These are phyloP conservation scores for Martensiomyces pterosporus DNA, from an alignment of 192 early-diverging fungal species.

Conservation along the genomic window DNA sequence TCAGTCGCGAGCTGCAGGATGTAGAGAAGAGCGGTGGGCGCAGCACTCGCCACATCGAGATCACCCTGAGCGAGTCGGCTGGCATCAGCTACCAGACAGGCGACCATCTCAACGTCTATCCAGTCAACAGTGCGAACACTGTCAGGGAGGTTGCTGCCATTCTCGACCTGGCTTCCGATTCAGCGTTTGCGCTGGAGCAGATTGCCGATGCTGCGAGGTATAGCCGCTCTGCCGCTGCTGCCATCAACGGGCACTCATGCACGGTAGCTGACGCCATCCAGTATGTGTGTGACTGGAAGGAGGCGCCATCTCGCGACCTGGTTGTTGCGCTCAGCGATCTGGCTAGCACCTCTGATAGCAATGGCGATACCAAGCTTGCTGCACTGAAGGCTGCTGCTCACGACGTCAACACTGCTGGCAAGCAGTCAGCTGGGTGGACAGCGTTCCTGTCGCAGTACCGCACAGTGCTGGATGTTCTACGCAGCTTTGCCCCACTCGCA, in stretches of 20 bases:
- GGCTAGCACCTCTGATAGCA: not conserved
- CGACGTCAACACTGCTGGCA: not conserved
- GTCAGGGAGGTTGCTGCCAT: not conserved
- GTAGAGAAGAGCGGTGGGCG: conserved; percentile 17
- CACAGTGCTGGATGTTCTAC: not conserved
- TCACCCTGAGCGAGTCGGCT: not conserved
- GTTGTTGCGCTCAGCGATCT: not conserved
- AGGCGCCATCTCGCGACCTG: not conserved
- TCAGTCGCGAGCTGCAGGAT: conserved; percentile 46
- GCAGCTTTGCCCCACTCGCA: not conserved
- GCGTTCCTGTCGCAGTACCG: not conserved
- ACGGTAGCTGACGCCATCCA: not conserved
- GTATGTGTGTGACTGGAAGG: not conserved
- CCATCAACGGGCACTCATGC: not conserved
- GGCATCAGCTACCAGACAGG: not conserved
- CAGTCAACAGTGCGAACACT: not conserved
- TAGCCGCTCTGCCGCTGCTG: not conserved
- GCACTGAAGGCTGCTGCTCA: not conserved
- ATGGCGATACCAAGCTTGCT: not conserved
- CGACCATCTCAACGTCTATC: not conserved
- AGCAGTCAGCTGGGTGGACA: not conserved
- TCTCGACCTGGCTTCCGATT: not conserved
- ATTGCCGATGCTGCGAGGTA: not conserved
- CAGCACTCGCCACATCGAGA: conserved; percentile 25
- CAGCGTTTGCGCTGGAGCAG: not conserved